Evolutionary conservation across 1,139 yeast genomes (phyloP), one percentile per base, ranked within the genome.

Genomic region (Torulaspora globosa): DNA sequence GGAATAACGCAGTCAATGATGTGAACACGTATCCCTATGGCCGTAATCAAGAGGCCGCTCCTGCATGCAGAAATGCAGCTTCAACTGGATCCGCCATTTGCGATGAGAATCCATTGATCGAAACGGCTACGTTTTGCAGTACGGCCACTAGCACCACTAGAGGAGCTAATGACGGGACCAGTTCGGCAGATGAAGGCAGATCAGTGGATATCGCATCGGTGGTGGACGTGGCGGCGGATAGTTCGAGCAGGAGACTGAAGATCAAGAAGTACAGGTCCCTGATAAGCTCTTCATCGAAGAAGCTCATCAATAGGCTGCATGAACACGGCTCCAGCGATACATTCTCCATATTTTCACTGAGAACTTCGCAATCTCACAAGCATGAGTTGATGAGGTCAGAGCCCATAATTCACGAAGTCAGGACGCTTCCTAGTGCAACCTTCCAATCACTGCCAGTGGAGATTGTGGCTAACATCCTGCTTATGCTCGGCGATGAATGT

Each of bases 401-500:
- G 29, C 42, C 41, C 19, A 38, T 40, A 14, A 45, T 45, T 12
- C 29, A 36, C 28, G 48, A 45, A 23, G 31, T 29, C 29, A 36
- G 37, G 19, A 21, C 21, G 11, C 37, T 27, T 23, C 40, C 43
- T 24, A 30, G 32, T 11, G 47, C 43, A 7, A 41, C 39, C 11
- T 34, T 39, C 8, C 35, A 40, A 21, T 39, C 38, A 9, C 51
- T 65, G 15, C 68, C 66, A 5, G 54, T 55, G 3, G 67, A 66
- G 43, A 47, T 64, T 5, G 38, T 66, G 24, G 50, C 56, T 3
- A 48, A 54, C 5, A 52, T 65, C 11, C 41, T 57, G 36, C 48
- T 54, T 1, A 47, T 49, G 42, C 42, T 50, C 11, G 48, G 49
- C 18, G 44, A 62, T n/a, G 52, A 58, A 19, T 71, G 72, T 38